phyloP scores from a whole-genome alignment of 257 asterid genomes.

The Solanum infundibuliforme region DNA sequence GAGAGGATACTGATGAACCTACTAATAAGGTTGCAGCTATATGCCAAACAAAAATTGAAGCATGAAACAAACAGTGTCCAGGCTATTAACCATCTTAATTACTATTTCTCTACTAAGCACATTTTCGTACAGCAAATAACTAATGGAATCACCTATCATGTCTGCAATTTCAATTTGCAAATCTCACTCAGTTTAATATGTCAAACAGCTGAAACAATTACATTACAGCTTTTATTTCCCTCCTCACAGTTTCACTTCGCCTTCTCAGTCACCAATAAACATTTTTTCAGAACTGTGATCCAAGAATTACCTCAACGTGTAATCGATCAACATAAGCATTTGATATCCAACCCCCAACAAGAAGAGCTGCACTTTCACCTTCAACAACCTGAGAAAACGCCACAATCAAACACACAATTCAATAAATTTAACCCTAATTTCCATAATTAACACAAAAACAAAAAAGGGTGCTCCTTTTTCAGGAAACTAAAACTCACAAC shows the following conservation, averaged over 20 bases:
- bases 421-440: constrained; percentile 4
- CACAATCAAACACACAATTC: constrained; percentile 1
- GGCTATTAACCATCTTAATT: neutral
- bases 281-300: neutral
- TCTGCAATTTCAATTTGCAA: neutral
- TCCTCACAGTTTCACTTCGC: neutral
- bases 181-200: neutral
- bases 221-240: neutral
- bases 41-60: neutral
- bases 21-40: neutral
- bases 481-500: constrained; percentile 32
- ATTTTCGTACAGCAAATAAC: neutral
- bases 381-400: constrained; percentile 60
- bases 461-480: neutral
- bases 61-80: neutral
- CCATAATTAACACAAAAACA: neutral
- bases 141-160: neutral
- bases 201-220: neutral
- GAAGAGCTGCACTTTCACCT: constrained; percentile 74
- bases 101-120: neutral
- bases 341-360: constrained; percentile 84
- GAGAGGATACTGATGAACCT: neutral
- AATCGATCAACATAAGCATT: constrained; percentile 73
- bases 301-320: constrained; percentile 59
- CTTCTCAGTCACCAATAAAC: neutral